These are phyloP conservation scores for Fraxinus greggii DNA, from an alignment of 305 asterid genomes.

Conservation along the genomic window DNA sequence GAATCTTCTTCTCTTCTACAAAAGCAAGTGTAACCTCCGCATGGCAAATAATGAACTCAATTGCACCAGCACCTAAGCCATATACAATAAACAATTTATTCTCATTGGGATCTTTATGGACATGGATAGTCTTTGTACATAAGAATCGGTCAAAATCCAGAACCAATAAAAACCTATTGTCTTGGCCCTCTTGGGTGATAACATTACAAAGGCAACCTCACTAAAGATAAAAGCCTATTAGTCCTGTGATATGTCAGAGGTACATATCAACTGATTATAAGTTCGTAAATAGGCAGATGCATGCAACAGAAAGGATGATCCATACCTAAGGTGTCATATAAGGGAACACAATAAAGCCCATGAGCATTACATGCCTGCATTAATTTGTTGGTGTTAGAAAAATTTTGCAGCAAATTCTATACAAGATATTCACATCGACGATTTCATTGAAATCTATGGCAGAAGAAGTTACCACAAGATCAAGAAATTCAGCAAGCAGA, in stretches of 20 bases:
- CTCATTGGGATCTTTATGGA: background rate
- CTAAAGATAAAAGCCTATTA: constrained; percentile 15
- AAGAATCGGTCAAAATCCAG: background rate
- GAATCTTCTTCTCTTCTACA: constrained; percentile 83
- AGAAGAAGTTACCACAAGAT: constrained; percentile 12
- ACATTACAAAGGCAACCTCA: constrained; percentile 18
- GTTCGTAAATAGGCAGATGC: constrained; percentile 9
- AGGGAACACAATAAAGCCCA: constrained; percentile 89
- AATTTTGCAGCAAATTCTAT: constrained; percentile 19
- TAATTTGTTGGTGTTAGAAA: constrained; percentile 27
- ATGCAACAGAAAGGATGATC: constrained; percentile 12
- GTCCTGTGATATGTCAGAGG: constrained; percentile 18
- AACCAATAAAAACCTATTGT: background rate
- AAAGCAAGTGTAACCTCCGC: constrained; percentile 84
- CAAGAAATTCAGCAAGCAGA: background rate
- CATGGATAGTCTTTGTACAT: background rate
- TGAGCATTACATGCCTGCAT: constrained; percentile 99
- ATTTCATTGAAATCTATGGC: constrained; percentile 12
- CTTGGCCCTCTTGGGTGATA: background rate
- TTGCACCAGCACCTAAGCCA: constrained; percentile 86
- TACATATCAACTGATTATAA: constrained; percentile 4
- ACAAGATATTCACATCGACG: constrained; percentile 13
- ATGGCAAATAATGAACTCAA: constrained; percentile 90
- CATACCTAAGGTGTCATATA: constrained; percentile 94
- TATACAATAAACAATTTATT: constrained; percentile 25